These are phyloP conservation scores for Elongisporangium undulatum DNA, from an alignment of 352 stramenopile species.

Conservation along the genomic window DNA sequence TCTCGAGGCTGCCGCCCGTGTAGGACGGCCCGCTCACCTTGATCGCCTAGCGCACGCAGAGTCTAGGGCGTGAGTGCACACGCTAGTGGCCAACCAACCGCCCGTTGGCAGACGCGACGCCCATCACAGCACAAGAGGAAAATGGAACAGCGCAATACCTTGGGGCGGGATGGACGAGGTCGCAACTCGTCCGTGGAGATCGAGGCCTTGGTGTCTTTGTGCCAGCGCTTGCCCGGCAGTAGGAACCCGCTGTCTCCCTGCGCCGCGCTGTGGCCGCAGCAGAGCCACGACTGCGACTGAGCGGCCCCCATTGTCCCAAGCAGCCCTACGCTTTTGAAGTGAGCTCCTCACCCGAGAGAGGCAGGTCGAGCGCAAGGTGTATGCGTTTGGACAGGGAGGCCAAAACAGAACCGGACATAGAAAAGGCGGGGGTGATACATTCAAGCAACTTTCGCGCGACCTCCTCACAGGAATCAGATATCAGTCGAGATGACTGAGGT, in stretches of 20 bases:
- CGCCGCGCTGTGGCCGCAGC: slow-evolving; percentile 32
- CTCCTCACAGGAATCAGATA: slow-evolving; percentile 20
- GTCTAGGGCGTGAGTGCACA: not conserved
- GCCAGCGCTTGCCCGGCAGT: slow-evolving; percentile 40
- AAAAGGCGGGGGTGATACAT: not conserved
- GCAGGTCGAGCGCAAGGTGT: not conserved
- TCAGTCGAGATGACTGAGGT: slow-evolving; percentile 31
- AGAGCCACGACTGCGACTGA: slow-evolving; percentile 40
- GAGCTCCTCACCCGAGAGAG: not conserved
- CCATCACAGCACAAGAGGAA: not conserved
- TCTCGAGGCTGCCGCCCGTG: slow-evolving; percentile 64
- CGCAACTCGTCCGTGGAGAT: slow-evolving; percentile 13
- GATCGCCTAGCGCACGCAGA: slow-evolving; percentile 47
- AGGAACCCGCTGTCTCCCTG: slow-evolving; percentile 27
- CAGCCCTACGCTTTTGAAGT: not conserved
- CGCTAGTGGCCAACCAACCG: not conserved
- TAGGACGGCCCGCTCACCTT: slow-evolving; percentile 67
- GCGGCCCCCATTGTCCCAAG: slow-evolving; percentile 27
- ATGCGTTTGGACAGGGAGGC: slow-evolving; percentile 3
- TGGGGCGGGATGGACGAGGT: slow-evolving; percentile 26
- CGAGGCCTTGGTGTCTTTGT: slow-evolving; percentile 34
- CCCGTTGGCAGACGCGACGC: slow-evolving; percentile 2
- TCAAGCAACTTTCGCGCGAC: not conserved
- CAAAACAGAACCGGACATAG: not conserved
- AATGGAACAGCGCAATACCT: slow-evolving; percentile 14